Percentiles rank a stretch among this genome's conserved stretches.
phyloP scores from a whole-genome alignment of 495 filamentous ascomycete genomes.

The Hyaloscypha variabilis region DNA sequence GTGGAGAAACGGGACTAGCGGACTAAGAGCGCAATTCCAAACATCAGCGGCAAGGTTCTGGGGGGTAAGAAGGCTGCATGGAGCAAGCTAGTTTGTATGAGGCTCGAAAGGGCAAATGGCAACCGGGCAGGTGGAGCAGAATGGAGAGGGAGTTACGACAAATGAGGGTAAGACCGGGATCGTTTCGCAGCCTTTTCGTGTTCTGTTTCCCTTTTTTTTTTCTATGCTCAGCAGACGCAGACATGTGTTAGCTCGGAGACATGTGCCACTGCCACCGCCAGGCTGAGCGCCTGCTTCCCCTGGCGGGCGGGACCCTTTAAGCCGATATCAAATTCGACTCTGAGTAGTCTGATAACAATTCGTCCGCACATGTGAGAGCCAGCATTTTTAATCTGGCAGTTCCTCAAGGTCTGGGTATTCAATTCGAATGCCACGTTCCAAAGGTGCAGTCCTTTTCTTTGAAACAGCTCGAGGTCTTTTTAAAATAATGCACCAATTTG shows the following conservation, averaged over 20 bases:
- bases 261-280: slow-evolving; percentile 1
- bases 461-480: too few relatives aligned
- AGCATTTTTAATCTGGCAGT: neutral
- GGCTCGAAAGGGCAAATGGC: slow-evolving; percentile 9
- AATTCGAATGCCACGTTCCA: neutral
- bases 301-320: neutral
- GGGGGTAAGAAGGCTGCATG: neutral
- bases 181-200: slow-evolving; percentile 33
- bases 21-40: neutral
- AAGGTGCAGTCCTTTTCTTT: too few relatives aligned
- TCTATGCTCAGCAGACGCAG: slow-evolving; percentile 48
- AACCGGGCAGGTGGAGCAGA: slow-evolving; percentile 22
- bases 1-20: slow-evolving; percentile 17
- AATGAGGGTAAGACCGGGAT: slow-evolving; percentile 50
- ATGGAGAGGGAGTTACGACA: neutral
- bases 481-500: neutral
- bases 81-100: slow-evolving; percentile 15
- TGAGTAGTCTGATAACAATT: neutral
- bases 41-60: slow-evolving; percentile 2
- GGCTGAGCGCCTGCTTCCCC: neutral
- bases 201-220: neutral
- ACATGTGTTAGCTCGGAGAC: neutral
- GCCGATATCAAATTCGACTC: neutral
- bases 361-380: neutral
- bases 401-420: neutral